Base-by-base conservation (phyloP, 73 alveolate species). In the Blepharisma stoltei region DNA sequence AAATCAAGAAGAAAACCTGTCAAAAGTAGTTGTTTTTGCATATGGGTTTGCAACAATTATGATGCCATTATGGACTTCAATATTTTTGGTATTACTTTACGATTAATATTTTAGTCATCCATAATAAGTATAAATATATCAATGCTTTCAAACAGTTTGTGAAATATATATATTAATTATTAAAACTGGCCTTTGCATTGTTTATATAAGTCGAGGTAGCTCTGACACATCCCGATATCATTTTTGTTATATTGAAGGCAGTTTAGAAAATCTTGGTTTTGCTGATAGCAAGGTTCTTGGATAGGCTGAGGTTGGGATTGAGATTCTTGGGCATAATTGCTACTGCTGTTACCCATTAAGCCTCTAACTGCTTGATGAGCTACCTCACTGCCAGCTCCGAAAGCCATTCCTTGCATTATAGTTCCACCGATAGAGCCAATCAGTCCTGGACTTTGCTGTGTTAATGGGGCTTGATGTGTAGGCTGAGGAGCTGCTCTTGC, bases 381-480 rank as follows among this genome's bases (percentile, higher is more conserved):
- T 25, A 87, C 83, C 48, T 85, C 94, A 37, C 86, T 67, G 27
- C 94, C 94, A 52, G 90, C 94, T n/a, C 94, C 94, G 79, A 87
- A 87, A 47, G 94, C 94, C 85, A 81, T 81, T 53, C 94, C 94
- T 87, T 55, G 78, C 83, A 85, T 77, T 21, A 87, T 50, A 71
- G 90, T 87, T 52, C 86, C 77, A 25, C 94, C 94, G 47, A 87
- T 80, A 8, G 91, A 88, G 11, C 90, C 69, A 68, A 85, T 81
- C 86, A 85, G 70, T 54, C 92, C 92, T 66, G 76, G 48, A 20
- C n/a, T 25, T 37, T 20, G 76, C 25, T 69, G 79, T 25, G 38
- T 43, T 69, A n/a, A 21, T n/a, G 79, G 79, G 18, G 79, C 79
- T 70, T 69, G 70, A 11, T 20, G 79, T 37, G 71, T 9, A 43